A percentile compares a stretch with the other conserved stretches of the same genome.
Conservation (phyloP, 2,329 filamentous ascomycete species). For the Diaporthe longicolla region DNA sequence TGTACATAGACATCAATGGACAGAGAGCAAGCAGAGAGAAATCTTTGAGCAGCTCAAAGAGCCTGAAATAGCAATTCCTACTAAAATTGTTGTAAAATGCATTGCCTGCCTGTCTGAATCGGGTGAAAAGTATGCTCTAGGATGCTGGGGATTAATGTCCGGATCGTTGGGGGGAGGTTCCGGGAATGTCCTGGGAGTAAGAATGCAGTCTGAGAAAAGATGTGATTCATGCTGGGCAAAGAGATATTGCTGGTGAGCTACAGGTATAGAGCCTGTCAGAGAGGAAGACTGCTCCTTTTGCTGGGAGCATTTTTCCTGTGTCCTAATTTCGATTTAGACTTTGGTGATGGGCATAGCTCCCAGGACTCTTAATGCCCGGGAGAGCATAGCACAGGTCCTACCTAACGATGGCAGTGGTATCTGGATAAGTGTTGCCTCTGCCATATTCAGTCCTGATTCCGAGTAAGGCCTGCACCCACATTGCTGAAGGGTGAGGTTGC, state of each 20-base stretch:
- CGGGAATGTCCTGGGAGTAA: neutral
- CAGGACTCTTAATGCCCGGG: neutral
- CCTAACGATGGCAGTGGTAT: neutral
- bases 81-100: neutral
- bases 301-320: neutral
- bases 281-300: neutral
- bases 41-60: neutral
- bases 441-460: too few relatives aligned
- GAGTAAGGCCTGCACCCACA: too few relatives aligned
- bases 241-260: too few relatives aligned
- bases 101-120: neutral
- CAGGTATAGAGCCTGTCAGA: neutral
- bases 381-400: neutral
- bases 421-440: rapidly evolving
- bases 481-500: too few relatives aligned
- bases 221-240: neutral
- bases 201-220: neutral
- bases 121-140: neutral
- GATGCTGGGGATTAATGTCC: too few relatives aligned
- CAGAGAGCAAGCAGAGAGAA: neutral
- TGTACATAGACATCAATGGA: neutral
- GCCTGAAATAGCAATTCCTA: neutral
- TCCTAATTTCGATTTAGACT: rapidly evolving
- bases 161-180: neutral
- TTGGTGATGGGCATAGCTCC: neutral